phyloP scores from a whole-genome alignment of 352 stramenopile genomes.

The Phytophthora sp. region DNA sequence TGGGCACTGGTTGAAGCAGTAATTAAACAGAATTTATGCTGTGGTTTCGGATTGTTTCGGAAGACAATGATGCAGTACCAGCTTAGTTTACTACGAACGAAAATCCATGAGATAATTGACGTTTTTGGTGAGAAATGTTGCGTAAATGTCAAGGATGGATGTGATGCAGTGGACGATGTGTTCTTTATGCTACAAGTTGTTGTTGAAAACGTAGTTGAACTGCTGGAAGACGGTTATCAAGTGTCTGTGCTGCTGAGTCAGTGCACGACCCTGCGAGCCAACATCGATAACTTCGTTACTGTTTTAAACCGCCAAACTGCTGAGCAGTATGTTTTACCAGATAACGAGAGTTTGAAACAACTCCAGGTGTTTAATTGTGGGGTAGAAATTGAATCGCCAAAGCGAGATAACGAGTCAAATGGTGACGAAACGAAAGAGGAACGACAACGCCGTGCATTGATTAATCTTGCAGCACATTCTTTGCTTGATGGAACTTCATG shows the following conservation, averaged over 20 bases:
- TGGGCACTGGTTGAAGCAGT: constrained; percentile 53
- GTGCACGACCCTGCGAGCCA: constrained; percentile 4
- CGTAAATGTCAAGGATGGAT: constrained; percentile 2
- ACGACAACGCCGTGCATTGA: constrained; percentile 6
- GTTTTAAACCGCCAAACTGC: constrained; percentile 13
- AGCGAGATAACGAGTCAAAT: neutral
- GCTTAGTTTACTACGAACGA: constrained; percentile 37
- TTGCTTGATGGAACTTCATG: constrained; percentile 12
- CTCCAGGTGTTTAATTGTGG: constrained; percentile 5
- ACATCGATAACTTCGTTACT: constrained; percentile 21
- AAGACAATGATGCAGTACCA: constrained; percentile 45
- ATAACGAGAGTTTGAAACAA: neutral
- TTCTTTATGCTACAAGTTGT: constrained; percentile 35
- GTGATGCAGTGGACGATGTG: constrained; percentile 19
- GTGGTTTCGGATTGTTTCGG: constrained; percentile 32
- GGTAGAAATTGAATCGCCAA: constrained; percentile 8
- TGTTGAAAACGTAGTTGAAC: neutral
- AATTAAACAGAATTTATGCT: constrained; percentile 42
- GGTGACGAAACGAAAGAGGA: neutral
- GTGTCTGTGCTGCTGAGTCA: constrained; percentile 6
- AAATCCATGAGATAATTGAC: constrained; percentile 14
- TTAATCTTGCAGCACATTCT: constrained; percentile 2
- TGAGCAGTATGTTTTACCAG: constrained; percentile 1
- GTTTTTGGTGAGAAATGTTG: constrained; percentile 26
- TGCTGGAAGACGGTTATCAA: constrained; percentile 27